phyloP scores from a whole-genome alignment of 1,284 basidiomycete genomes.

The Tremellales sp. region DNA sequence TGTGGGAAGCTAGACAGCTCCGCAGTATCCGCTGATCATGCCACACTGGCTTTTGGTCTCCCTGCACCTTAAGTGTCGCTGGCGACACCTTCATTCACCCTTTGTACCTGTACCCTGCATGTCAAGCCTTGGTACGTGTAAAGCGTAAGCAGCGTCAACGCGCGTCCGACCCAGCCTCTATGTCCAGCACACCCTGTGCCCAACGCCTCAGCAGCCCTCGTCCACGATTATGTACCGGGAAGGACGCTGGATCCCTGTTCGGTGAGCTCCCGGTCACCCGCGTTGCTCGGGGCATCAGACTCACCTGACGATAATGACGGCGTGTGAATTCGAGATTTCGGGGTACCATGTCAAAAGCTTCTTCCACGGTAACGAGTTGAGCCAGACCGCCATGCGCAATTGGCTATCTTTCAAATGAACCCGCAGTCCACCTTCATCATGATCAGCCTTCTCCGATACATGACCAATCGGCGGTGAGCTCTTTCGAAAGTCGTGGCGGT shows the following conservation, averaged over 20 bases:
- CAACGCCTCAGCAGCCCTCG: conserved; percentile 37
- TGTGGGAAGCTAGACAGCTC: conserved; percentile 1
- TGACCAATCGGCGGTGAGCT: too few species aligned
- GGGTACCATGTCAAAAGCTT: conserved; percentile 44
- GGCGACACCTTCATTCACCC: too few species aligned
- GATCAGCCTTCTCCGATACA: too few species aligned
- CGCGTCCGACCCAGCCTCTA: neutral
- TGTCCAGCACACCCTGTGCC: conserved; percentile 20
- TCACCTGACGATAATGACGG: conserved; percentile 40
- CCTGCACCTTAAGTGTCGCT: too few species aligned
- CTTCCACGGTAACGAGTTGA: conserved; percentile 29
- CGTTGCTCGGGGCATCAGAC: conserved; percentile 6
- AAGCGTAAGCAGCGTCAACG: too few species aligned
- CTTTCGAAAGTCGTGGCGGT: too few species aligned
- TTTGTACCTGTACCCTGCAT: too few species aligned
- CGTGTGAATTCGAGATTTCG: conserved; percentile 38
- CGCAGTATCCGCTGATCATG: too few species aligned
- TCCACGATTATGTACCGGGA: conserved; percentile 37
- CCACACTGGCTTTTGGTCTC: too few species aligned
- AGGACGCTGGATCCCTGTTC: conserved; percentile 28
- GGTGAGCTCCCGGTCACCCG: neutral
- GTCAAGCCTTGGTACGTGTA: too few species aligned
- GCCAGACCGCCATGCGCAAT: conserved; percentile 34
- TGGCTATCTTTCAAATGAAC: conserved; percentile 28
- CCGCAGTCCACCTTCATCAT: too few species aligned